Evolutionary conservation across 2,329 filamentous ascomycete genomes (phyloP).

Genomic region (Botryotinia globosa): DNA sequence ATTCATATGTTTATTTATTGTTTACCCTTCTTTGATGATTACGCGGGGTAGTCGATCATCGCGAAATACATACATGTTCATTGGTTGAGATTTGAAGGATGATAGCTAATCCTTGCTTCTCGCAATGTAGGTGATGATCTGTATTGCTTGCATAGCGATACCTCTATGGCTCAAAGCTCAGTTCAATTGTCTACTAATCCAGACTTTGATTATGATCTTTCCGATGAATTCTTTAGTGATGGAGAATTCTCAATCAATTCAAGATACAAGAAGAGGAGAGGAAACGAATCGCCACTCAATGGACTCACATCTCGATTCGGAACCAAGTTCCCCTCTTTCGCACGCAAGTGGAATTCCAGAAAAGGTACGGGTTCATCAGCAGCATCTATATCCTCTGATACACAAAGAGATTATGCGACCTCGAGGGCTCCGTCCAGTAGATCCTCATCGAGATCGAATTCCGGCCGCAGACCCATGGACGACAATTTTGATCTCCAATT

Average conservation of each 20-base stretch:
- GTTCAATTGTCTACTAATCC: conserved; percentile 43
- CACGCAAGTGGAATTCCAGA: conserved; percentile 53
- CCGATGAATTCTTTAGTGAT: conserved; percentile 62
- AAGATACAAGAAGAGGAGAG: conserved; percentile 55
- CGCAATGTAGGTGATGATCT: conserved; percentile 55
- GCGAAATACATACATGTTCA: conserved; percentile 2
- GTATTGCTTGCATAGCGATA: conserved; percentile 54
- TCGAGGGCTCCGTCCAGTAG: conserved; percentile 69
- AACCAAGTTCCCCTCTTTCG: conserved; percentile 54
- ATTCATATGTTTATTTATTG: conserved; percentile 20
- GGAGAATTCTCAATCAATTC: conserved; percentile 52
- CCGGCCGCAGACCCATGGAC: conserved; percentile 48
- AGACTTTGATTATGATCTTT: conserved; percentile 61
- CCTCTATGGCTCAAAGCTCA: conserved; percentile 36
- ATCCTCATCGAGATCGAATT: conserved; percentile 72
- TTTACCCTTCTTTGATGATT: conserved; percentile 5
- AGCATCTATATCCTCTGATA: conserved; percentile 28
- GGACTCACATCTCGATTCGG: conserved; percentile 64
- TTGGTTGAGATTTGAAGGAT: conserved; percentile 1
- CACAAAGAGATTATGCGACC: conserved; percentile 30
- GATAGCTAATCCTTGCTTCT: conserved; percentile 25
- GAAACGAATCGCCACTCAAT: conserved; percentile 58
- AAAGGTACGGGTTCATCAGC: conserved; percentile 40
- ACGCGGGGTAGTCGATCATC: conserved; percentile 18
- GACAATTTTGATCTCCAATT: conserved; percentile 49